These are phyloP conservation scores for Chlorella sp. DNA, from an alignment of 139 green algal species.

Conservation along the genomic window DNA sequence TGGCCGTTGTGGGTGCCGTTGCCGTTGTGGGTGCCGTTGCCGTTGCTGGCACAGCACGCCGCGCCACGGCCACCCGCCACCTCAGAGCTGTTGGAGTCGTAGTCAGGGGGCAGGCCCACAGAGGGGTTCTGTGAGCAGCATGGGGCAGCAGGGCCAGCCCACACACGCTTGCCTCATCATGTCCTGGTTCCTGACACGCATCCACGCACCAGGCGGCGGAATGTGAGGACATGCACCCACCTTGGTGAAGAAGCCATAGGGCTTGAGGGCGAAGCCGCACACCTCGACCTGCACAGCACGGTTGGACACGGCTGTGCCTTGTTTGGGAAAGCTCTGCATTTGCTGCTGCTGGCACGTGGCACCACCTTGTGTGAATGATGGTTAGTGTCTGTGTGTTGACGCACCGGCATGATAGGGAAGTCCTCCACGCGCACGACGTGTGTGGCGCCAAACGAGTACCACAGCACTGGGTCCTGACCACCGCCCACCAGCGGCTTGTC, in stretches of 20 bases:
- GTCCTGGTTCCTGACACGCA: too few relatives aligned
- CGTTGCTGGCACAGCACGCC: not conserved
- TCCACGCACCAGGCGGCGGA: not conserved
- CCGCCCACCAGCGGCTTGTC: conserved; percentile 47
- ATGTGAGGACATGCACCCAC: not conserved
- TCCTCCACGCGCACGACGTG: conserved; percentile 67
- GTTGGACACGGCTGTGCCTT: too few relatives aligned
- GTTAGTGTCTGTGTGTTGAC: not conserved
- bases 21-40: not conserved
- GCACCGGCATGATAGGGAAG: conserved; percentile 81
- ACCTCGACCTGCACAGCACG: conserved; percentile 53
- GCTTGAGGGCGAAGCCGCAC: conserved; percentile 64
- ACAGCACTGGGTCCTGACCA: conserved; percentile 77
- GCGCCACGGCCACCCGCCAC: not conserved
- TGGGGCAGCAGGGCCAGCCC: not conserved
- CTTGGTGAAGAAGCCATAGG: conserved; percentile 51
- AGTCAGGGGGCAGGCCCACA: conserved; percentile 58
- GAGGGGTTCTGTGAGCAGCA: conserved; percentile 65
- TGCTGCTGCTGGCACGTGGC: not conserved
- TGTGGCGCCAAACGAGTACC: conserved; percentile 81
- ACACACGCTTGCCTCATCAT: too few relatives aligned
- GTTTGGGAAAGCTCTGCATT: not conserved
- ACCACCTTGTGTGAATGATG: not conserved
- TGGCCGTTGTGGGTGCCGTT: too few relatives aligned
- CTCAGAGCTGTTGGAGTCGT: conserved; percentile 44